These are phyloP conservation scores for Colletotrichum orchidophilum DNA, from an alignment of 2,329 filamentous ascomycete species.

Conservation along the genomic window DNA sequence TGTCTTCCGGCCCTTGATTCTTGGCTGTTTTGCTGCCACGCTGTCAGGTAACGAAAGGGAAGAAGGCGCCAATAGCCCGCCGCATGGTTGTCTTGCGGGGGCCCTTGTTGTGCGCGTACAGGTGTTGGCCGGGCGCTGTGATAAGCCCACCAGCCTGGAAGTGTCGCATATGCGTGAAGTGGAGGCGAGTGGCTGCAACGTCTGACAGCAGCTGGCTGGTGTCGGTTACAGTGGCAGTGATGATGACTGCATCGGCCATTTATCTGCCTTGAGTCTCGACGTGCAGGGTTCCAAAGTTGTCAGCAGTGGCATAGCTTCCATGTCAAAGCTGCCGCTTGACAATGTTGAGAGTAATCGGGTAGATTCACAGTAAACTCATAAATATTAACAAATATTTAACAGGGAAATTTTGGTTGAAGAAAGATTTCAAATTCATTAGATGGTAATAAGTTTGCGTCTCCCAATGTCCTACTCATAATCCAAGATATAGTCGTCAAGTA, in stretches of 20 bases:
- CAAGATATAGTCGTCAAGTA: slow-evolving; percentile 15
- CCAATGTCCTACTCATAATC: not conserved
- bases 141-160: not conserved
- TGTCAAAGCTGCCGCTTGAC: not conserved
- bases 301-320: not conserved
- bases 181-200: not conserved
- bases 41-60: not conserved
- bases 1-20: slow-evolving; percentile 1
- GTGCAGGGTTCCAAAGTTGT: slow-evolving; percentile 6
- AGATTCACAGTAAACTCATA: no score
- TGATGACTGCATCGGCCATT: slow-evolving; percentile 21
- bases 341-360: not conserved
- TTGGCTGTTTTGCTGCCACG: not conserved
- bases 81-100: slow-evolving; percentile 12
- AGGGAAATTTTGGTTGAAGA: not conserved
- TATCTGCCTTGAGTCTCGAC: not conserved
- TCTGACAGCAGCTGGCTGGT: not conserved
- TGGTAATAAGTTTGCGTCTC: not conserved
- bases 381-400: fast-evolving
- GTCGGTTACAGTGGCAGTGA: not conserved
- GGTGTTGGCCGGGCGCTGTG: not conserved
- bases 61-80: not conserved
- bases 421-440: slow-evolving; percentile 15
- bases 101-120: not conserved
- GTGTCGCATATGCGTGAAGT: not conserved